A percentile compares a stretch with the other conserved stretches of the same genome.
phyloP scores from a whole-genome alignment of 2,329 filamentous ascomycete genomes.

The Nemania bipapillata region DNA sequence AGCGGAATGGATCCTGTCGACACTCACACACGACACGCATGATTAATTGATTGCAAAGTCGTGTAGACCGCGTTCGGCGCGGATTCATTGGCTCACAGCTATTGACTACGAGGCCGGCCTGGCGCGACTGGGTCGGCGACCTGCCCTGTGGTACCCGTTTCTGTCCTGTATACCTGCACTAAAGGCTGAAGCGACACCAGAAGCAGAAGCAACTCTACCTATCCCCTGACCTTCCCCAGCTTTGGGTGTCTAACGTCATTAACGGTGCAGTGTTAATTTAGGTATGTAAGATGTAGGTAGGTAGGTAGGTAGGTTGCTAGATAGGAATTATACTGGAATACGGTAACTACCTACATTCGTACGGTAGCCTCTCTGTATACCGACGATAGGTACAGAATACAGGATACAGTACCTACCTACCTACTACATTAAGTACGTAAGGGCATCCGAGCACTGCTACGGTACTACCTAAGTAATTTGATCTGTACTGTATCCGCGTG shows the following conservation, averaged over 20 bases:
- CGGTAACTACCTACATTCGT: too few species aligned
- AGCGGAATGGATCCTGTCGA: constrained; percentile 45
- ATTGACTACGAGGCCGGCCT: constrained; percentile 44
- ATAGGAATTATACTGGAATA: neutral
- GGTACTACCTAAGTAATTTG: constrained; percentile 2
- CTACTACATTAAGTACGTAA: neutral
- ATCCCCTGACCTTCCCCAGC: constrained; percentile 35
- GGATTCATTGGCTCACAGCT: constrained; percentile 51
- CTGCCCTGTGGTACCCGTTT: constrained; percentile 41
- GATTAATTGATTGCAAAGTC: constrained; percentile 54
- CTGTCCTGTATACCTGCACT: constrained; percentile 16
- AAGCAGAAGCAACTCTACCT: too few species aligned
- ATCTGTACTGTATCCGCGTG: constrained; percentile 21
- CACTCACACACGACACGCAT: constrained; percentile 55
- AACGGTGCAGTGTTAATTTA: constrained; percentile 14
- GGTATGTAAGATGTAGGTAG: neutral
- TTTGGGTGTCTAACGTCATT: constrained; percentile 17
- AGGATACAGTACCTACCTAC: neutral
- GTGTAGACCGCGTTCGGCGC: constrained; percentile 53
- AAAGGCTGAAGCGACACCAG: constrained; percentile 49
- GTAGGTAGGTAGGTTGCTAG: neutral
- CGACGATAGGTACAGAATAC: too few species aligned
- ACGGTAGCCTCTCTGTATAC: too few species aligned
- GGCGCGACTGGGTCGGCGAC: constrained; percentile 47
- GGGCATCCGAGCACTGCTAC: neutral